Evolutionary conservation across 345 rosid genomes (phyloP), one percentile per base, ranked within the genome.

Genomic region (Pistacia atlantica): DNA sequence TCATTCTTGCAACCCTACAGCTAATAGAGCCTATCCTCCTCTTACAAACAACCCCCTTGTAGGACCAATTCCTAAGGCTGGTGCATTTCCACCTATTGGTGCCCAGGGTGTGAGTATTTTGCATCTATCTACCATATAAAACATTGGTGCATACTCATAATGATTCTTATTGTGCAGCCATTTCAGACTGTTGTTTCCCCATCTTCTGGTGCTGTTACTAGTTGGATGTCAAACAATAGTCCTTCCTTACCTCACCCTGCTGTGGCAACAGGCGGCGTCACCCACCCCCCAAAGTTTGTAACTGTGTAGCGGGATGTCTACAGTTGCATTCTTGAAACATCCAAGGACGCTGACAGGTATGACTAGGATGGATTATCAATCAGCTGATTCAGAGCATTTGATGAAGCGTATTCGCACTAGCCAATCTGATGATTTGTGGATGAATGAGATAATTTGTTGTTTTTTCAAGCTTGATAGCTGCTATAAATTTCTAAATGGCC

Each of bases 21-120:
- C 92, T 37, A 94, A 94, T 78, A 97, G 97, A 60, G 88, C 94
- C 76, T 92, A 89, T 51, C 87, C 91, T 65, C 89, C 89, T 20
- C 85, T 95, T 51, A 82, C 84, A 12, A 92, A 85, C 67, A 83
- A 74, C 80, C 88, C 98, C 18, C 77, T 86, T 31, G 89, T 90
- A 0, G 92, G 94, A 72, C 86, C 93, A 45, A 78, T 93, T 74
- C 89, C 93, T n/a, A 91, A 91, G 83, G 87, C 98, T 72, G 87
- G 85, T 20, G 83, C 82, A 52, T 89, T 89, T 78, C 89, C 92
- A 42, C 93, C 95, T 37, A 79, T 94, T 72, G 95, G 93, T 37
- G 94, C 88, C 63, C 94, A 87, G 75, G 90, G 87, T 78, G 97
- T 93, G 86, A 82, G 97, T 78, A 69, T 52, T 57, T 61, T 71